These are phyloP conservation scores for Candida tammaniensis DNA, from an alignment of 805 yeast genomes.

Conservation along the genomic window DNA sequence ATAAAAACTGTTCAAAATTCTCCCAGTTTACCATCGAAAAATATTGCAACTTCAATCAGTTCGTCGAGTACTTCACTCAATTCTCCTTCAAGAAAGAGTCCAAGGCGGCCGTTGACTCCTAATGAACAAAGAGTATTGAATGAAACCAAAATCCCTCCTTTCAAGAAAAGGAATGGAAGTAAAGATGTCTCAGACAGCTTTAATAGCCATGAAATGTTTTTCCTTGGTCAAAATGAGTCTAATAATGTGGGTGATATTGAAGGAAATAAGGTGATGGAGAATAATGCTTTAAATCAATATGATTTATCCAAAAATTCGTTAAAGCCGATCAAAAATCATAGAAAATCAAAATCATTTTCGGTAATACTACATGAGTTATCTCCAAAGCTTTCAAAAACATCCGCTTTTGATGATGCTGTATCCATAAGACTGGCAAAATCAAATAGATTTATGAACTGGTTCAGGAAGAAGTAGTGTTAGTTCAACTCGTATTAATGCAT, in stretches of 20 bases:
- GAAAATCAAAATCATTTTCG: conserved; percentile 22
- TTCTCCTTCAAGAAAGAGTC: conserved; percentile 3
- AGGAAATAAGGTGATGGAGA: background rate
- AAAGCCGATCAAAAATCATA: conserved; percentile 17
- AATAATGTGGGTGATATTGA: background rate
- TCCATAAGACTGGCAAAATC: conserved; percentile 14
- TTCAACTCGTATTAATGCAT: too few species aligned
- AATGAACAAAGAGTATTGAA: conserved; percentile 23
- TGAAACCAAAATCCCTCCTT: conserved; percentile 25
- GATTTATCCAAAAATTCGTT: conserved; percentile 4
- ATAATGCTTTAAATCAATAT: conserved; percentile 1
- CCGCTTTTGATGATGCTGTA: conserved; percentile 11
- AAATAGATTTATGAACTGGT: conserved; percentile 23
- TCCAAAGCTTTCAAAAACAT: conserved; percentile 15
- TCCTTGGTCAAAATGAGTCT: background rate
- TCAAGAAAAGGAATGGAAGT: conserved; percentile 11
- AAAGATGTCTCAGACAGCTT: too few species aligned
- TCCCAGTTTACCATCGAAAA: conserved; percentile 2
- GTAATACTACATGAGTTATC: conserved; percentile 17
- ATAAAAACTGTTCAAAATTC: conserved; percentile 8
- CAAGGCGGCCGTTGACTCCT: conserved; percentile 18
- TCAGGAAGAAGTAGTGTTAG: conserved; percentile 16
- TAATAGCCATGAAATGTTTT: too few species aligned
- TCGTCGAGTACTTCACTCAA: conserved; percentile 3
- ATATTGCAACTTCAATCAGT: background rate